A percentile compares a stretch with the other conserved stretches of the same genome.
phyloP scores from a whole-genome alignment of 2,329 filamentous ascomycete species.

The Cucurbitaria berberidis region DNA sequence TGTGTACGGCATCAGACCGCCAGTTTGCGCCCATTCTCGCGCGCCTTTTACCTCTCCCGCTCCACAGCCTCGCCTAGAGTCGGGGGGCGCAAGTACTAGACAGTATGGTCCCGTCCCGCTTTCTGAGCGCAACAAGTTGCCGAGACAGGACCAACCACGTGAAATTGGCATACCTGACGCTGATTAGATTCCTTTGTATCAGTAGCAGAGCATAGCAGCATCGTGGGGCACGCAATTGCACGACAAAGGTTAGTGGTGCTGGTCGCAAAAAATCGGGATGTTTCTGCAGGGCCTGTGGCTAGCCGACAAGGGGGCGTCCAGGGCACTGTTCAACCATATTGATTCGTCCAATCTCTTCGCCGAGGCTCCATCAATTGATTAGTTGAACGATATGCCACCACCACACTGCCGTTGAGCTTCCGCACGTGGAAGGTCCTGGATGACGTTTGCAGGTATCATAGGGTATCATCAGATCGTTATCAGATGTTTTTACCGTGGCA shows the following conservation, averaged over 20 bases:
- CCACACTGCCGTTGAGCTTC: background rate
- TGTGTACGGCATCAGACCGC: slow-evolving; percentile 35
- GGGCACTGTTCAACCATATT: slow-evolving; percentile 11
- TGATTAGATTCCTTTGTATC: background rate
- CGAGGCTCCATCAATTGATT: slow-evolving; percentile 9
- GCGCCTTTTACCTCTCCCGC: slow-evolving; percentile 18
- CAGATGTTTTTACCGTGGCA: background rate
- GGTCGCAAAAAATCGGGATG: slow-evolving; percentile 18
- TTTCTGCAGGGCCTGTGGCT: slow-evolving; percentile 21
- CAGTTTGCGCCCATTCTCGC: slow-evolving; percentile 30
- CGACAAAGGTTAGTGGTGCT: slow-evolving; percentile 4
- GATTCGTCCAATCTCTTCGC: slow-evolving; percentile 13
- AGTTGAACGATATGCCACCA: slow-evolving; percentile 7
- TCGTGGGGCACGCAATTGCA: slow-evolving; percentile 15
- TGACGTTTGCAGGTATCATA: background rate
- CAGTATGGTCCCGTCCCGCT: background rate
- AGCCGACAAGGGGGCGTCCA: slow-evolving; percentile 5
- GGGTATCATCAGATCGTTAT: background rate
- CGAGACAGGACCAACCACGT: background rate
- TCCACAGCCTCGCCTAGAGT: slow-evolving; percentile 21
- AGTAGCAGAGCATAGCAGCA: background rate
- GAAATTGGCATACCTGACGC: background rate
- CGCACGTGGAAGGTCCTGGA: slow-evolving; percentile 7
- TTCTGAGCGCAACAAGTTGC: background rate
- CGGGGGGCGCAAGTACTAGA: slow-evolving; percentile 8